Evolutionary conservation across 345 rosid species (phyloP), one percentile per base, ranked within the genome.

Genomic region (Citrus glauca): DNA sequence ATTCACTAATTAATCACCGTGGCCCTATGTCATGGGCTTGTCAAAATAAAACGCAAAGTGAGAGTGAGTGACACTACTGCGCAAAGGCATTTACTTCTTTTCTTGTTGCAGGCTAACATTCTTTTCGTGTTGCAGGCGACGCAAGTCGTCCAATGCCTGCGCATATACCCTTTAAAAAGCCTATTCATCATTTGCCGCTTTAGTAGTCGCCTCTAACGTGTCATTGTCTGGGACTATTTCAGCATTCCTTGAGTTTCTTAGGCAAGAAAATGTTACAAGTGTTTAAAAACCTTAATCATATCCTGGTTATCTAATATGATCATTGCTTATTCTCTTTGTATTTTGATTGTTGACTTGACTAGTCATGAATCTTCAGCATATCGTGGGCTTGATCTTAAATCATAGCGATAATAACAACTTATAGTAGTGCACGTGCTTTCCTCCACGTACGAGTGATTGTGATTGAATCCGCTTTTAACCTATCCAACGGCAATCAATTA

Each of bases 21-120:
- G 60, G 20, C 65, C 28, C 17, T 45, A 3, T 11, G 50, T 14
- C 4, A 45, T 11, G 50, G 50, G 17, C 50, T 45, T 13, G 50
- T 45, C 50, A 11, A 13, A 45, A 45, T 8, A 14, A 25, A 62
- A 25, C 38, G 17, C 24, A 28, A 50, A 42, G 50, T 45, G 9
- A 35, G 56, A 38, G 76, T 78, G 76, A 73, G 74, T 37, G 55
- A 73, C 78, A 45, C 65, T 45, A 13, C 19, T 3, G 5, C 33
- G 75, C 66, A 50, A 72, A 74, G 71, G 71, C 79, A 61, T 69
- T 80, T 27, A 19, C 79, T 55, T 53, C 72, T 53, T 66, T 69
- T 75, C 70, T 59, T 35, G 17, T 63, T 19, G 28, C 60, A 28
- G 57, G 48, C 74, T 27, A 14, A 17, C 33, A 11, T 62, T 62